A percentile compares a stretch with the other conserved stretches of the same genome.
These are phyloP conservation scores for Claviceps africana DNA, from an alignment of 2,329 filamentous ascomycete genomes.

Conservation along the genomic window DNA sequence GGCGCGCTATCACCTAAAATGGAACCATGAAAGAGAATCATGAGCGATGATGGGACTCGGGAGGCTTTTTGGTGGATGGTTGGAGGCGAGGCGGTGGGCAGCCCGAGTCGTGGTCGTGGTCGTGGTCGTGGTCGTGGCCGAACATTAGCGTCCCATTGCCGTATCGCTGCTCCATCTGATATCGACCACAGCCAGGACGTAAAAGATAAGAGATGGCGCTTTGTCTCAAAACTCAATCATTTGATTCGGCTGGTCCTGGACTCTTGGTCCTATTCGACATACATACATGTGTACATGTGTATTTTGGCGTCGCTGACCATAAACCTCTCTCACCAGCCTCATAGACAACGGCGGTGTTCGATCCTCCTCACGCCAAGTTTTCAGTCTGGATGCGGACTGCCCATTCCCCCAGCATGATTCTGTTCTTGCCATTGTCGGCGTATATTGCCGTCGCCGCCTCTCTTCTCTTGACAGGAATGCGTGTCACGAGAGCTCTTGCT, in stretches of 20 bases:
- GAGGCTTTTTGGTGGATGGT: neutral
- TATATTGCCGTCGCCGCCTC: conserved; percentile 13
- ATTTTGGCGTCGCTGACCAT: neutral
- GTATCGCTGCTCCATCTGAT: neutral
- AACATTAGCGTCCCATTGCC: neutral
- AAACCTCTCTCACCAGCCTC: neutral
- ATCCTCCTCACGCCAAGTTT: neutral
- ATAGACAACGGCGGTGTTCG: neutral
- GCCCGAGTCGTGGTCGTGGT: neutral
- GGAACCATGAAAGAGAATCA: neutral
- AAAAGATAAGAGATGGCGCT: neutral
- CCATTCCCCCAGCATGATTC: conserved; percentile 9
- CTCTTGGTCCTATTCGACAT: too few relatives aligned
- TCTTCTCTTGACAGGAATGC: conserved; percentile 12
- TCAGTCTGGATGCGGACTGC: neutral
- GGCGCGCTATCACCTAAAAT: neutral
- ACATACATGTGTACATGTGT: neutral
- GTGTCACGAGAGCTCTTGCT: conserved; percentile 15
- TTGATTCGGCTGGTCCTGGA: too few relatives aligned
- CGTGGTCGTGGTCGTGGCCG: too few relatives aligned
- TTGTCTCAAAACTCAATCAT: neutral
- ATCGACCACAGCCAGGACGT: neutral
- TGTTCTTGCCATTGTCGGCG: conserved; percentile 16
- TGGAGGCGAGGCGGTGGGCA: neutral
- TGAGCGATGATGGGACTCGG: neutral